Conservation (phyloP, 352 stramenopile genomes). For the Globisporangium paddicum region DNA sequence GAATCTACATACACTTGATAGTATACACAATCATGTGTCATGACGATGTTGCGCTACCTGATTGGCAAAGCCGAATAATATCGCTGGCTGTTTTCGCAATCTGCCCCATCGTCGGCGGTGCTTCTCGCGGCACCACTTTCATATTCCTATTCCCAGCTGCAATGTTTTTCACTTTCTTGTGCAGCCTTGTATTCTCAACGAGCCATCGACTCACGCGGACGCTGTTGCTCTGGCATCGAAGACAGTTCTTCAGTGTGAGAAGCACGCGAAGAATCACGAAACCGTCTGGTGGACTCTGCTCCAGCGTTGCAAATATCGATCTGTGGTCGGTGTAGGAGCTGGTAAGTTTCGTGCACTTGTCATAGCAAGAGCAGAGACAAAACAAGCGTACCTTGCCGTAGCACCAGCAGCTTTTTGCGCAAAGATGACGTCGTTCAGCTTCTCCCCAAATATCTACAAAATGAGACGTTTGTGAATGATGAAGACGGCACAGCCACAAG, state of each 20-base stretch:
- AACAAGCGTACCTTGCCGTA: conserved; percentile 20
- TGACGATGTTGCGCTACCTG: not conserved
- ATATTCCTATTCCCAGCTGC: not conserved
- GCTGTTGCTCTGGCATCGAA: conserved; percentile 39
- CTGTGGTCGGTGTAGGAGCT: conserved; percentile 8
- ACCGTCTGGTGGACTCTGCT: conserved; percentile 13
- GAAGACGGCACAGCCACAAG: not conserved
- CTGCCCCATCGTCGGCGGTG: conserved; percentile 30
- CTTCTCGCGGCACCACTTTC: conserved; percentile 2
- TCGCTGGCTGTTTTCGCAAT: conserved; percentile 41
- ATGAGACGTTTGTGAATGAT: not conserved
- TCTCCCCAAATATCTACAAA: conserved; percentile 50
- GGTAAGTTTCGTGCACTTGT: no score
- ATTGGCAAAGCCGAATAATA: conserved; percentile 29
- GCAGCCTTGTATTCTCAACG: conserved; percentile 15
- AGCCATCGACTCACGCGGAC: conserved; percentile 29
- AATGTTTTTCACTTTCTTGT: conserved; percentile 20
- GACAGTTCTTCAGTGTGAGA: conserved; percentile 53
- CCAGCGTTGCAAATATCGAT: conserved; percentile 23
- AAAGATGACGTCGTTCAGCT: conserved; percentile 54
- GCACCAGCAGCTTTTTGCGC: conserved; percentile 8
- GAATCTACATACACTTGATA: no score
- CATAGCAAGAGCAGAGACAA: no score
- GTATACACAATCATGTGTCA: no score
- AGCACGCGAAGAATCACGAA: conserved; percentile 40